Percentiles rank a stretch among this genome's conserved stretches.
Conservation (phyloP, 2,329 filamentous ascomycete species). For the Ploettnerulaceae sp. region DNA sequence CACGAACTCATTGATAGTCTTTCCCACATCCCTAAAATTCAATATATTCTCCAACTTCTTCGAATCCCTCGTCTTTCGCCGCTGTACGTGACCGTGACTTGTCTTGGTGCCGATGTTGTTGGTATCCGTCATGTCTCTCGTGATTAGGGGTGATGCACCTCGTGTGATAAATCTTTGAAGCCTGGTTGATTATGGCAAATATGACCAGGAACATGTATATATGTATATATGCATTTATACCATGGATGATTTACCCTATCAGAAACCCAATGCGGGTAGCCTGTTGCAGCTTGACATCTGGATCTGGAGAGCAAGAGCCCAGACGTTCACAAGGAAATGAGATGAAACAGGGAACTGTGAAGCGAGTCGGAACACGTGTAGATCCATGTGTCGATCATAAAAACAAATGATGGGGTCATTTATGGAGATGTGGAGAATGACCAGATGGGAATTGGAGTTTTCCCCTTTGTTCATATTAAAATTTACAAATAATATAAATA, state of each 20-base stretch:
- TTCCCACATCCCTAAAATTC: constrained; percentile 75
- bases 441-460: not conserved
- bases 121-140: constrained; percentile 8
- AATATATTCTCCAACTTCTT: constrained; percentile 51
- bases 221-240: too few relatives aligned
- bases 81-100: constrained; percentile 18
- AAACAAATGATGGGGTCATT: too few relatives aligned
- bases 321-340: constrained; percentile 5
- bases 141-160: not conserved
- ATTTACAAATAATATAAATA: too few relatives aligned
- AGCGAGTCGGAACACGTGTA: constrained; percentile 8
- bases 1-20: constrained; percentile 57
- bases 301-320: constrained; percentile 2
- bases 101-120: not conserved
- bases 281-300: not conserved
- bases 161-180: too few relatives aligned
- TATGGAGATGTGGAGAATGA: not conserved
- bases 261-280: not conserved
- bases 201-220: too few relatives aligned
- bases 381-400: constrained; percentile 7
- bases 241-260: not conserved
- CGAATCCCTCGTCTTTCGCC: constrained; percentile 15
- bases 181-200: too few relatives aligned
- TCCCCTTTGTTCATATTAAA: too few relatives aligned
- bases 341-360: constrained; percentile 13